A percentile compares a stretch with the other conserved stretches of the same genome.
phyloP scores from a whole-genome alignment of 306 rosid species.

The Astragalus membranaceus region DNA sequence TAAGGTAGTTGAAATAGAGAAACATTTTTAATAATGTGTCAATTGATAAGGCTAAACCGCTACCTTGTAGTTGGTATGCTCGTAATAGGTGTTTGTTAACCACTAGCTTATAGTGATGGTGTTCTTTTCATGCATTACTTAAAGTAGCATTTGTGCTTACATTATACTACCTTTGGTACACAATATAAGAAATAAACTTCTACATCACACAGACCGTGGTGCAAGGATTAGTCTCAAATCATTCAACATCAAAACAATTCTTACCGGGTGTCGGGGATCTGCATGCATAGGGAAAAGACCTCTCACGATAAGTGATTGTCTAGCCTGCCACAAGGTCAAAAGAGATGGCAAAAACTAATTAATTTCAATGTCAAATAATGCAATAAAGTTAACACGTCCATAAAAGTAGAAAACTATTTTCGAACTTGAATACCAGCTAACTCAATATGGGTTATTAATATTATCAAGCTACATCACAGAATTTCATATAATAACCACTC shows the following conservation, averaged over 20 bases:
- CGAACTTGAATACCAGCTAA: background rate
- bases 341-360: background rate
- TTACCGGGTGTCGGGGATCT: conserved; percentile 94
- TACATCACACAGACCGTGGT: too few species aligned
- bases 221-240: too few species aligned
- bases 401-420: background rate
- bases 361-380: background rate
- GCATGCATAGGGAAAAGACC: conserved; percentile 97
- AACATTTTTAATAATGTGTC: too few species aligned
- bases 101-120: too few species aligned
- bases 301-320: conserved; percentile 91
- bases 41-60: too few species aligned
- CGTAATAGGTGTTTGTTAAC: too few species aligned
- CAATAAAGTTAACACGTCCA: background rate
- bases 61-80: too few species aligned
- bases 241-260: conserved; percentile 12
- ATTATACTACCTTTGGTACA: too few species aligned
- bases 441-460: background rate
- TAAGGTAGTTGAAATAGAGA: too few species aligned
- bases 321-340: conserved; percentile 52
- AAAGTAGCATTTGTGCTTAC: too few species aligned
- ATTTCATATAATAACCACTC: background rate
- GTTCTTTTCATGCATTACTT: too few species aligned
- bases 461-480: background rate
- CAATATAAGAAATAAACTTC: too few species aligned